phyloP scores from a whole-genome alignment of 73 alveolate genomes.

The Paramecium caudatum region DNA sequence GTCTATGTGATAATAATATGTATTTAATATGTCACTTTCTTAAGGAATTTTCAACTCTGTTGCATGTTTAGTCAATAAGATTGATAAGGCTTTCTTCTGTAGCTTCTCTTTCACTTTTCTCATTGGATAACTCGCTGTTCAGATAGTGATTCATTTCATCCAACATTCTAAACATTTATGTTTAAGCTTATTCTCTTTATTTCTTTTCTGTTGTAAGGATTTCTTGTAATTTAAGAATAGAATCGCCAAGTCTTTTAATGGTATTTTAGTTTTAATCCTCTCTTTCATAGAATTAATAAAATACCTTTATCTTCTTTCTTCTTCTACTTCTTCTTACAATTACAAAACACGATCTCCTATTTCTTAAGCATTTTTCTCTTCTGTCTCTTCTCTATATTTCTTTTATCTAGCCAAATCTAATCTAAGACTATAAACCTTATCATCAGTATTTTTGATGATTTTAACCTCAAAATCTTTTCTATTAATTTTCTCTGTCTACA shows the following conservation, averaged over 20 bases:
- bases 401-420: constrained; percentile 87
- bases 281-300: constrained; percentile 36
- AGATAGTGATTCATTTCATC: constrained; percentile 84
- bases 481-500: constrained; percentile 80
- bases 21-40: constrained; percentile 70
- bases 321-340: constrained; percentile 71
- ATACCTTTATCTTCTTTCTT: constrained; percentile 74
- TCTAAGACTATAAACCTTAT: constrained; percentile 79
- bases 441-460: constrained; percentile 81
- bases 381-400: constrained; percentile 83
- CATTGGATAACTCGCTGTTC: constrained; percentile 76
- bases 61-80: constrained; percentile 85
- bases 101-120: constrained; percentile 82
- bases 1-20: neutral
- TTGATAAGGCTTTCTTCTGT: constrained; percentile 84
- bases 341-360: constrained; percentile 58
- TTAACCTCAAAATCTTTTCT: constrained; percentile 86
- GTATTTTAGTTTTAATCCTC: constrained; percentile 77
- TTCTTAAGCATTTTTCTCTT: constrained; percentile 70
- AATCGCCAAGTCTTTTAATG: constrained; percentile 79
- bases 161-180: constrained; percentile 82
- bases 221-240: constrained; percentile 83
- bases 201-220: constrained; percentile 79
- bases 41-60: constrained; percentile 84
- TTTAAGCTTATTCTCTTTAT: constrained; percentile 81